phyloP scores from a whole-genome alignment of 2,329 filamentous ascomycete genomes.

The Aspergillus pseudonomiae region DNA sequence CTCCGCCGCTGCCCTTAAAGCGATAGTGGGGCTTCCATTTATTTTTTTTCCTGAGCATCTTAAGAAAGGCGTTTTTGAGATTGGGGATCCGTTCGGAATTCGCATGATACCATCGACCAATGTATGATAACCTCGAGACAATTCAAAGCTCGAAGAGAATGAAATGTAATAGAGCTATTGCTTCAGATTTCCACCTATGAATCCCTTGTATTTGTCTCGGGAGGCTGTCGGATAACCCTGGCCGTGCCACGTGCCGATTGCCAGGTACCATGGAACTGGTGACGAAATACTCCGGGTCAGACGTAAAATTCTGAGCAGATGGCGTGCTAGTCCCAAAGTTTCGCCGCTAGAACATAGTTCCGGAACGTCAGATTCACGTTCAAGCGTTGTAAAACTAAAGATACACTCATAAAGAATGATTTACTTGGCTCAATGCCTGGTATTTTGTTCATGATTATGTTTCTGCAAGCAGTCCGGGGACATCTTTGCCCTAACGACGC shows the following conservation, averaged over 20 bases:
- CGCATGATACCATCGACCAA: conserved; percentile 30
- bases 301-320: not conserved
- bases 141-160: not conserved
- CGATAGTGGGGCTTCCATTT: conserved; percentile 15
- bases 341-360: not conserved
- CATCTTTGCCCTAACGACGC: conserved; percentile 1
- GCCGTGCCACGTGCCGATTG: not conserved
- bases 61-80: conserved; percentile 22
- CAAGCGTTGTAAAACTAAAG: too few relatives aligned
- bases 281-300: not conserved
- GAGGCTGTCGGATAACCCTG: not conserved
- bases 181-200: not conserved
- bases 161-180: not conserved
- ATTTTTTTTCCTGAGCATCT: conserved; percentile 20
- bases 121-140: conserved; percentile 10
- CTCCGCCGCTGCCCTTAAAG: conserved; percentile 40
- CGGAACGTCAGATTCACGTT: not conserved
- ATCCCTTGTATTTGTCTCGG: not conserved
- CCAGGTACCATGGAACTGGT: not conserved
- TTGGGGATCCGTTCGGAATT: conserved; percentile 11
- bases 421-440: too few relatives aligned
- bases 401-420: not conserved
- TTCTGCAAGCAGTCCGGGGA: not conserved
- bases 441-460: not conserved
- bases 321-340: conserved; percentile 1